phyloP scores from a whole-genome alignment of 305 asterid species.

The Andrographis paniculata region DNA sequence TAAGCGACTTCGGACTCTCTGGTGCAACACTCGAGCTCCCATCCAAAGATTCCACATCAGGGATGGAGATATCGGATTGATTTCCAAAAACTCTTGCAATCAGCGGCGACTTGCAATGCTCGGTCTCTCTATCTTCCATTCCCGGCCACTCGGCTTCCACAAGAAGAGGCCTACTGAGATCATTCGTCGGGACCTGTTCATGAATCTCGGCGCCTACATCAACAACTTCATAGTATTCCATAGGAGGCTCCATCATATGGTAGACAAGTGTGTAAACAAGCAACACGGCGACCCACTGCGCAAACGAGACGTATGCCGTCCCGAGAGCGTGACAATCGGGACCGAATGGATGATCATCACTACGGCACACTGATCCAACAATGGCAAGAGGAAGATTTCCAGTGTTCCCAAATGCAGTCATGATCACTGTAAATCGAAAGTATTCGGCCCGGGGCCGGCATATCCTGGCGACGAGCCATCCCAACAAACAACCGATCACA shows the following conservation, averaged over 20 bases:
- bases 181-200: constrained; percentile 20
- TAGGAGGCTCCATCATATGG: constrained; percentile 99
- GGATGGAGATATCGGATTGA: constrained; percentile 35
- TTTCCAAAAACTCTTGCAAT: constrained; percentile 53
- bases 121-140: constrained; percentile 80
- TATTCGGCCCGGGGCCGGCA: constrained; percentile 77
- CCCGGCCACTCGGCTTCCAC: constrained; percentile 99
- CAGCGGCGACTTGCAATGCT: constrained; percentile 75
- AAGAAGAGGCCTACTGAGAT: constrained; percentile 80
- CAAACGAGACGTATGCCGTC: constrained; percentile 80
- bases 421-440: constrained; percentile 63
- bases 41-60: constrained; percentile 33
- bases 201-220: constrained; percentile 25
- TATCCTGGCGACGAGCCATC: constrained; percentile 50
- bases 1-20: constrained; percentile 48
- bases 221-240: constrained; percentile 47
- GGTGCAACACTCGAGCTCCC: constrained; percentile 20
- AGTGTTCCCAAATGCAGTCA: constrained; percentile 90
- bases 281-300: constrained; percentile 88
- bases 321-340: constrained; percentile 48
- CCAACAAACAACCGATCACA: constrained; percentile 65
- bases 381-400: constrained; percentile 86
- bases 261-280: constrained; percentile 87
- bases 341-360: constrained; percentile 60
- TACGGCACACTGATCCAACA: constrained; percentile 76